Percentiles rank a stretch among this genome's conserved stretches.
Conservation (phyloP, 495 filamentous ascomycete genomes). For the Saxophila tyrrhenica region DNA sequence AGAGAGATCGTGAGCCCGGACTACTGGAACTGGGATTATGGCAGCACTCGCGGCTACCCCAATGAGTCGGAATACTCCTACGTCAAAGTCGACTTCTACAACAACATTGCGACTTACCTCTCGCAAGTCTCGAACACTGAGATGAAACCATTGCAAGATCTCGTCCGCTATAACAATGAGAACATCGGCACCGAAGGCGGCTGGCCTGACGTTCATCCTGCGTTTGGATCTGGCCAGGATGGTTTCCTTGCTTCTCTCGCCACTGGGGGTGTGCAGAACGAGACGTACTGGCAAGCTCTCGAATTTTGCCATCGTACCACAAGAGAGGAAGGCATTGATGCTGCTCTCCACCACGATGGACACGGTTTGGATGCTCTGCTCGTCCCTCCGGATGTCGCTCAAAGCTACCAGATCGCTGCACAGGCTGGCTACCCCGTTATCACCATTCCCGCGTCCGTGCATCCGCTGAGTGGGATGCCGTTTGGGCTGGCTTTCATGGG, state of each 20-base stretch:
- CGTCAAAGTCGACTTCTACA: slow-evolving; percentile 68
- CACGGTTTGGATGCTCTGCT: slow-evolving; percentile 46
- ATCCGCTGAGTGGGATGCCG: slow-evolving; percentile 49
- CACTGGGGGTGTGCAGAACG: slow-evolving; percentile 49
- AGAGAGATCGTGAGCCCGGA: slow-evolving; percentile 48
- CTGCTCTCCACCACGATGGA: slow-evolving; percentile 41
- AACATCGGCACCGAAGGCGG: slow-evolving; percentile 62
- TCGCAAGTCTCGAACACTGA: slow-evolving; percentile 52
- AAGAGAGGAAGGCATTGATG: slow-evolving; percentile 57
- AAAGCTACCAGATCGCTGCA: slow-evolving; percentile 43
- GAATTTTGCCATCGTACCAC: slow-evolving; percentile 46
- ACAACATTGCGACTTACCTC: slow-evolving; percentile 56
- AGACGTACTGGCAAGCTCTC: slow-evolving; percentile 54
- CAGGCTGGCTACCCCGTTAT: slow-evolving; percentile 41
- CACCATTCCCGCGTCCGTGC: slow-evolving; percentile 51
- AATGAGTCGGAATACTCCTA: slow-evolving; percentile 63
- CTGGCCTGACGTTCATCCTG: slow-evolving; percentile 43
- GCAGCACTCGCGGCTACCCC: slow-evolving; percentile 37
- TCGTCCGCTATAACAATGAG: slow-evolving; percentile 53
- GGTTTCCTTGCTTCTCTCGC: slow-evolving; percentile 50
- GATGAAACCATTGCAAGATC: slow-evolving; percentile 53
- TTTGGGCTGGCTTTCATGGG: slow-evolving; percentile 57
- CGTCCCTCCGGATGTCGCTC: slow-evolving; percentile 55
- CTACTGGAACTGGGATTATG: slow-evolving; percentile 60
- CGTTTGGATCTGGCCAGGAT: slow-evolving; percentile 61